Percentiles rank a stretch among this genome's conserved stretches.
These are phyloP conservation scores for Yamadazyma atmosphaerica DNA, from an alignment of 1,139 yeast genomes.

Conservation along the genomic window DNA sequence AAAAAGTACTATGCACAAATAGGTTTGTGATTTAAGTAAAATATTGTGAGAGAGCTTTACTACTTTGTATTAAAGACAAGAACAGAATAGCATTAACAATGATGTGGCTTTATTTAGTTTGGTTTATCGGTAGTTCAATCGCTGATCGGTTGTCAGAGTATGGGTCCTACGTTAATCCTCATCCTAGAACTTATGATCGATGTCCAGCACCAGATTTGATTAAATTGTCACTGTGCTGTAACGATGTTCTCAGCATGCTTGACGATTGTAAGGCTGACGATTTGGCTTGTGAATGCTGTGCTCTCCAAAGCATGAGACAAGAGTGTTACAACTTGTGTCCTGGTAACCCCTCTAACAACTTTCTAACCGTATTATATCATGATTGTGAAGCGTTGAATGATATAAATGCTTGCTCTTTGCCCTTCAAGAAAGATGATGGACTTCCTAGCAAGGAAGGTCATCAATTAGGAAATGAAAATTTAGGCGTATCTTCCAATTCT, in stretches of 20 bases:
- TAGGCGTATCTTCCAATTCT: neutral
- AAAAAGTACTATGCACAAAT: too few species aligned
- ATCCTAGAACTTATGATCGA: constrained; percentile 38
- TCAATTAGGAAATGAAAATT: neutral
- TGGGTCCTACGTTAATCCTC: constrained; percentile 49
- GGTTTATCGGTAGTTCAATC: neutral
- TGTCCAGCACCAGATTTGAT: constrained; percentile 46
- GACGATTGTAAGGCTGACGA: constrained; percentile 54
- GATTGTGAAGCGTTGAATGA: constrained; percentile 50
- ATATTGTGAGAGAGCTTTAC: too few species aligned
- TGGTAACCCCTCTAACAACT: constrained; percentile 48
- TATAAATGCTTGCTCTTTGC: constrained; percentile 51
- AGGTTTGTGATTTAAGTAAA: too few species aligned
- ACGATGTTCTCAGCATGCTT: constrained; percentile 42
- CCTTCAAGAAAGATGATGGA: constrained; percentile 41
- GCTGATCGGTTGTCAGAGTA: constrained; percentile 18
- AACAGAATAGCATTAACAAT: neutral
- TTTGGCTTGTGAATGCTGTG: constrained; percentile 57
- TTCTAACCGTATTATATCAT: constrained; percentile 42
- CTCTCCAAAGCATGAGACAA: constrained; percentile 46
- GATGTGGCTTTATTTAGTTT: neutral
- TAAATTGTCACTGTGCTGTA: constrained; percentile 44
- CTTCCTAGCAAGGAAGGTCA: neutral
- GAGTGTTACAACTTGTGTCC: constrained; percentile 51
- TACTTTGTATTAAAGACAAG: neutral